Base-by-base conservation (phyloP, 306 rosid genomes). In the Gastrolobium bilobum region DNA sequence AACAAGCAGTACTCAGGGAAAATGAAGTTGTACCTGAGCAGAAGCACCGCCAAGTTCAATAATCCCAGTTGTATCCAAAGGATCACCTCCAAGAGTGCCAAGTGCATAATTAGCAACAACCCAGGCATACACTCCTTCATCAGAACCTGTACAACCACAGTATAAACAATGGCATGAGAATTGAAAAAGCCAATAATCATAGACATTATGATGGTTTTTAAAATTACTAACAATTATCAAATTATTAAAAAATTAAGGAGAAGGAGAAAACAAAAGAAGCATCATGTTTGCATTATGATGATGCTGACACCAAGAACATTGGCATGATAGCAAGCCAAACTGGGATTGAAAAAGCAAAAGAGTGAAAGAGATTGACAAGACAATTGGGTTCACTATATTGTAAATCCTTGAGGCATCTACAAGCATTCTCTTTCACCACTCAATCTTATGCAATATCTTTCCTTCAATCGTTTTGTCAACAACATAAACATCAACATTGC, bases 1-100 rank as follows among this genome's bases (percentile, higher is more conserved):
- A 35, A 57, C 33, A 50, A 37, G 4, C 52, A 33, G 29, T 29
- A 82, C 57, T 61, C 75, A 47, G 29, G n/a, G 77, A 63, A 29
- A 33, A 75, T 44, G 42, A 64, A 65, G 62, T 53, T 39, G 63
- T 73, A 94, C 97, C 98, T 94, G 97, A 72, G 93, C 91, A 78
- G 97, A 94, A 87, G 97, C 98, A 20, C 97, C 97, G 50, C 97
- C 97, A 68, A 92, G 97, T 84, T 94, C 97, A 63, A 94, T 86
- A 77, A 94, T 88, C 82, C 98, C 97, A 73, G 93, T 87, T 58
- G 97, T 92, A 75, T 87, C 83, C 47, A 71, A 72, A 40, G 98
- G 97, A 86, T 92, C 89, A 10, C 93, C 90, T 68, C 98, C 98
- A 48, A 94, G 93, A 71, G 92, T 81, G 62, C 94, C 93, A 80